Percentiles rank a stretch among this genome's conserved stretches.
Conservation (phyloP, 2,329 filamentous ascomycete species). For the Zasmidium angulare region DNA sequence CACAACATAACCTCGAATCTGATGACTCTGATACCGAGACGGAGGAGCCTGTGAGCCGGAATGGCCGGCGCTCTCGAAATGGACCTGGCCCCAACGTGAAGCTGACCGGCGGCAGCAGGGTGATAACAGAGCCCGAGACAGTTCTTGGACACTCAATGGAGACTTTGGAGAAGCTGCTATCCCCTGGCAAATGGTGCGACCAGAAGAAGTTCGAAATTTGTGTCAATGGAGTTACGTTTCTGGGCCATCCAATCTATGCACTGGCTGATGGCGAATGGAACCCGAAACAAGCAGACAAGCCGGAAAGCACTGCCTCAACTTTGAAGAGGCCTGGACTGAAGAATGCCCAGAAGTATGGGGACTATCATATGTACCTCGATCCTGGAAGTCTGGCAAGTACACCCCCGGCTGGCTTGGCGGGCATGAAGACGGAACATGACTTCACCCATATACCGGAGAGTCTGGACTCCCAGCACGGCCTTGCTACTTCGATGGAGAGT, state of each 20-base stretch:
- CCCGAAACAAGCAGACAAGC: not conserved
- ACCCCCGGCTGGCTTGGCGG: constrained; percentile 1
- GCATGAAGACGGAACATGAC: constrained; percentile 13
- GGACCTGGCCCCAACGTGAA: constrained; percentile 1
- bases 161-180: constrained; percentile 76
- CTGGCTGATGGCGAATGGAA: constrained; percentile 60
- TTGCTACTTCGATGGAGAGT: constrained; percentile 33
- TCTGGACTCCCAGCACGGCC: constrained; percentile 25
- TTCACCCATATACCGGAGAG: constrained; percentile 33
- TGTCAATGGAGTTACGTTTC: constrained; percentile 74
- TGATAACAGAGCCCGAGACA: not conserved
- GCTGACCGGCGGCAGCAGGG: constrained; percentile 2
- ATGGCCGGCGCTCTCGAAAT: not conserved
- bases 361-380: constrained; percentile 13
- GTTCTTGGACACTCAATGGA: constrained; percentile 43
- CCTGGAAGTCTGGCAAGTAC: constrained; percentile 10
- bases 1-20: constrained; percentile 9
- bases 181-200: constrained; percentile 61
- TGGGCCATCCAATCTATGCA: constrained; percentile 82
- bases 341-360: constrained; percentile 1
- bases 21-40: constrained; percentile 15
- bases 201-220: constrained; percentile 87
- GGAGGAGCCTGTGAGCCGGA: constrained; percentile 12
- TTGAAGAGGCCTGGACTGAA: not conserved
- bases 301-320: not conserved